These are phyloP conservation scores for Solanum sparsipilum DNA, from an alignment of 257 asterid genomes.

Conservation along the genomic window DNA sequence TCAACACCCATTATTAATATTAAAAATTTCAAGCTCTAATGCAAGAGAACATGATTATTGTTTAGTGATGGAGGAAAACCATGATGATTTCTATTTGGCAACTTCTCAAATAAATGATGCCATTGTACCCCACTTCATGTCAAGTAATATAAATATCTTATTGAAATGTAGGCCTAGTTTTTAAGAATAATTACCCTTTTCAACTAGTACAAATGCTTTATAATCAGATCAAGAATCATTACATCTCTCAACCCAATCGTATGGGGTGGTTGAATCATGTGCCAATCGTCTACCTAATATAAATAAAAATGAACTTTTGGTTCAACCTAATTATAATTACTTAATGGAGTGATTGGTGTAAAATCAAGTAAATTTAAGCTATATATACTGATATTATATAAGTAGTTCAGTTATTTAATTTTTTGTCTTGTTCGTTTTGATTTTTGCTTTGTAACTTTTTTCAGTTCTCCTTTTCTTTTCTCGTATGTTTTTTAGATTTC, in stretches of 20 bases:
- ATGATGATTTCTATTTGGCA: not conserved
- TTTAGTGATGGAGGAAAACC: not conserved
- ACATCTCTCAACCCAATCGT: not conserved
- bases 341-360: not conserved
- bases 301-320: not conserved
- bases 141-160: not conserved
- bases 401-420: not conserved
- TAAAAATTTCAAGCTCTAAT: not conserved
- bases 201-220: not conserved
- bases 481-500: no score
- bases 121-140: not conserved
- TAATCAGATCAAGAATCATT: not conserved
- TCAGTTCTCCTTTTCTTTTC: no score
- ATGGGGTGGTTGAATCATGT: not conserved
- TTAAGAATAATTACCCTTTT: not conserved
- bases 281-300: not conserved
- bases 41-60: not conserved
- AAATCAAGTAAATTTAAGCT: not conserved
- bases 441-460: no score
- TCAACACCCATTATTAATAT: not conserved
- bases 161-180: not conserved
- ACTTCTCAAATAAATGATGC: not conserved
- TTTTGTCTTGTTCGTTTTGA: no score
- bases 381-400: not conserved
- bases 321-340: not conserved